phyloP scores from a whole-genome alignment of 352 stramenopile genomes.

The Globisporangium echinulatum region DNA sequence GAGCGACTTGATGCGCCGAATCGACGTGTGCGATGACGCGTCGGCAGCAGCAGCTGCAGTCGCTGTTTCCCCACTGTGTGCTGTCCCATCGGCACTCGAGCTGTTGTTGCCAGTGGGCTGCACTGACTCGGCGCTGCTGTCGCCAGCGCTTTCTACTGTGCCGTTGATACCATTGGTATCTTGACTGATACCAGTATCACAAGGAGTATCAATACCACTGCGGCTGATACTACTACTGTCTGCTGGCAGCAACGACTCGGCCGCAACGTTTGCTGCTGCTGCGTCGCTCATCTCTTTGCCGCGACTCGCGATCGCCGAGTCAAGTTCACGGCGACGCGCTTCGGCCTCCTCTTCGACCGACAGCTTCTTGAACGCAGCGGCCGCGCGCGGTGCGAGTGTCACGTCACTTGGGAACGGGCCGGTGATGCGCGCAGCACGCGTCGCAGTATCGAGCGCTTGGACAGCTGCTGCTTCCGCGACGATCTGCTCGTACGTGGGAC shows the following conservation, averaged over 20 bases:
- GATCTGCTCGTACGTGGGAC: slow-evolving; percentile 59
- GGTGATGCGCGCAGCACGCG: slow-evolving; percentile 28
- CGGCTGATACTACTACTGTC: slow-evolving; percentile 1
- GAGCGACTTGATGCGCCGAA: slow-evolving; percentile 46
- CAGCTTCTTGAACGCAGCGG: slow-evolving; percentile 71
- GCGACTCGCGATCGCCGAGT: slow-evolving; percentile 53
- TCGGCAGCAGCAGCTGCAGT: no score
- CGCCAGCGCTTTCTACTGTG: no score
- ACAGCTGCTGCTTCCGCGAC: slow-evolving; percentile 49
- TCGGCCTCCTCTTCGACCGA: slow-evolving; percentile 75
- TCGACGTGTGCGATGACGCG: slow-evolving; percentile 7
- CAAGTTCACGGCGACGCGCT: slow-evolving; percentile 50
- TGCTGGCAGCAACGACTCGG: not conserved
- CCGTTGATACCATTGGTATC: no score
- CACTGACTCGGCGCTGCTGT: not conserved
- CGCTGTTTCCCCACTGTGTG: no score
- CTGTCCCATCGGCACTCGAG: not conserved
- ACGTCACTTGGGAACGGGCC: slow-evolving; percentile 48
- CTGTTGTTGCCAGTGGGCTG: not conserved
- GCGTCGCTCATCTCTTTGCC: slow-evolving; percentile 36
- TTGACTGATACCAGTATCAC: not conserved
- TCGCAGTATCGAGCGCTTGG: slow-evolving; percentile 28
- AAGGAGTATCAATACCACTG: not conserved
- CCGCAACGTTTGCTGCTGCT: not conserved
- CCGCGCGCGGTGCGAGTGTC: slow-evolving; percentile 41